Base-by-base conservation (phyloP, 208 protist species). In the Wallacemonas sp. region DNA sequence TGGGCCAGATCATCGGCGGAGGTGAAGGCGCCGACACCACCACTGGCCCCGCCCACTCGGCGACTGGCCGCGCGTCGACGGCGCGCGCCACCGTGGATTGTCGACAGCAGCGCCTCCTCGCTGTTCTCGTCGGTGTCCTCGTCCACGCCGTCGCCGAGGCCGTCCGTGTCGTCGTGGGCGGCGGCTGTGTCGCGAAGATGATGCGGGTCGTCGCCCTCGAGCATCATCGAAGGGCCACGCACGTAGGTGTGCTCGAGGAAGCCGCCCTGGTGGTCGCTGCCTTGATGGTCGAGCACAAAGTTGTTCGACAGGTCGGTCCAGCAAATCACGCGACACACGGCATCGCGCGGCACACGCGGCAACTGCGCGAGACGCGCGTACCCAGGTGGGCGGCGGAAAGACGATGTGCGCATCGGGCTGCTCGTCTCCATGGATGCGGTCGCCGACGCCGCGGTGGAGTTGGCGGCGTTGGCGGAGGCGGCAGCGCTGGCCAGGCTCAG, bases 281-380 rank as follows among this genome's bases (percentile, higher is more conserved):
- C 63, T 59, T 79, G 69, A 61, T 74, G 72, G 38, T 80, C 82
- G 29, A 83, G 76, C 49, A 94, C 79, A 67, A 94, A 68, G 72
- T 94, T 94, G 70, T 81, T 91, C 33, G 78, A 84, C 22, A 94
- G 63, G 72, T 92, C 89, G 61, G 79, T 90, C 89, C 89, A 94
- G 62, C 86, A 86, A 20, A 94, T 77, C 7, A 93, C 50, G 8
- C 52, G 52, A 26, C 52, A 59, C 52, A 29, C 29, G 10, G 31
- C 32, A 25, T 59, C 52, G 29, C 32, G 52, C 3, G 16, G 11
- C 16, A 59, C 8, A 26, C 32, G 26, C 18, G 52, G 52, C 31
- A 59, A 18, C 14, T 23, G 31, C 14, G 52, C 26, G 16, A 59
- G 52, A 18, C 52, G 52, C 5, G 10, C 22, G 52, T 59, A 25